These are phyloP conservation scores for Artemisia annua DNA, from an alignment of 129 eudicot species.

Conservation along the genomic window DNA sequence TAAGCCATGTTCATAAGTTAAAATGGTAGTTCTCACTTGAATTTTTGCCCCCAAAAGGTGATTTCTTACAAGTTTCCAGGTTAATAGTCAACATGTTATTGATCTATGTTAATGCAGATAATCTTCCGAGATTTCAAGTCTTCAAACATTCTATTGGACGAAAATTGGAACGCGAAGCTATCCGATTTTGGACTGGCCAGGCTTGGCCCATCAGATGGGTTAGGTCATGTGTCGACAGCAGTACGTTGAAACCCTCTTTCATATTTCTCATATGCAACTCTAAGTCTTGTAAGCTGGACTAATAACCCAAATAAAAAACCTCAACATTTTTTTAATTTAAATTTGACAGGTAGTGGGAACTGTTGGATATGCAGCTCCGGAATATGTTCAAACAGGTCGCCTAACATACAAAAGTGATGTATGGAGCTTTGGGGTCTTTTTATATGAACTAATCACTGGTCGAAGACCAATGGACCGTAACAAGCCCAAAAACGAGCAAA, in stretches of 20 bases:
- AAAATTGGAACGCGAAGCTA: slow-evolving; percentile 81
- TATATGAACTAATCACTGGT: slow-evolving; percentile 86
- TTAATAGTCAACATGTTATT: neutral
- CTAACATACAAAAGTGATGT: slow-evolving; percentile 79
- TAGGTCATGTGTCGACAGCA: slow-evolving; percentile 79
- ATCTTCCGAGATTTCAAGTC: slow-evolving; percentile 89
- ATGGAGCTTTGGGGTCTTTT: slow-evolving; percentile 85
- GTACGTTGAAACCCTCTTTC: slow-evolving; percentile 36
- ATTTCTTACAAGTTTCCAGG: no score
- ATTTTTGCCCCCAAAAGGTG: no score
- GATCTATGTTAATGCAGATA: slow-evolving; percentile 44
- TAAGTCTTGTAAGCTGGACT: no score
- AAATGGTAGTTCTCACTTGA: no score
- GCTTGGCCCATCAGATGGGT: slow-evolving; percentile 74
- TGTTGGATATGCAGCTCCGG: slow-evolving; percentile 93
- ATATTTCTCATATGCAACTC: no score
- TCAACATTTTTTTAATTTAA: neutral
- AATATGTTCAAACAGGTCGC: slow-evolving; percentile 83
- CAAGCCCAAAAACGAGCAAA: slow-evolving; percentile 67
- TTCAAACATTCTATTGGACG: slow-evolving; percentile 82
- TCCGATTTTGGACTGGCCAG: slow-evolving; percentile 91
- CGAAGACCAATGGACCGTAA: slow-evolving; percentile 74
- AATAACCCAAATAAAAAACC: neutral
- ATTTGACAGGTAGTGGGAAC: slow-evolving; percentile 74
- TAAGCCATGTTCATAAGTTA: no score